These are phyloP conservation scores for Corylus avellana DNA, from an alignment of 306 rosid genomes.

Conservation along the genomic window DNA sequence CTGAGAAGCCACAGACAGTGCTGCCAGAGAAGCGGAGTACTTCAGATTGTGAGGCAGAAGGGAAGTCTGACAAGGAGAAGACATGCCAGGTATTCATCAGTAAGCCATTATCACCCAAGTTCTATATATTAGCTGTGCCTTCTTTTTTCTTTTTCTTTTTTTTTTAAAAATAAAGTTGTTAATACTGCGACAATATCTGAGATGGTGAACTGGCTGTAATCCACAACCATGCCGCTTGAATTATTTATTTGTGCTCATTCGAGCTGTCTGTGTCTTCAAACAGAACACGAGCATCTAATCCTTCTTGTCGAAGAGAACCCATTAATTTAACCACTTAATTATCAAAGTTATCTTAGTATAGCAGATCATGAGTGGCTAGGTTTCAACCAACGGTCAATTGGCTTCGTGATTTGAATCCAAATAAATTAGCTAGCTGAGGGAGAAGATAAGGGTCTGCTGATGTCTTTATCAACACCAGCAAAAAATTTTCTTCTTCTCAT, in stretches of 20 bases:
- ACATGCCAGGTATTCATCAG: constrained; percentile 46
- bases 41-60: constrained; percentile 39
- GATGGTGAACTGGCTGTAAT: background rate
- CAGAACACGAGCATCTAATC: background rate
- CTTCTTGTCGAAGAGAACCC: background rate
- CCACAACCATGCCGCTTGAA: background rate
- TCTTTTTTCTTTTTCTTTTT: background rate
- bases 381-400: background rate
- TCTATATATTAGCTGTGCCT: background rate
- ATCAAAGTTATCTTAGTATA: background rate
- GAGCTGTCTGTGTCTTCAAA: background rate
- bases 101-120: constrained; percentile 16
- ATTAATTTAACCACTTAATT: background rate
- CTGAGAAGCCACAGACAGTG: constrained; percentile 31
- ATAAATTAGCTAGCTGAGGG: background rate
- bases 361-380: background rate
- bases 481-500: constrained; percentile 15
- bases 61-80: constrained; percentile 34
- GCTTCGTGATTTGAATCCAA: background rate
- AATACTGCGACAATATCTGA: background rate
- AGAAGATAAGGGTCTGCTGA: background rate
- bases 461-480: background rate
- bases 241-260: constrained; percentile 1
- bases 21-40: constrained; percentile 26
- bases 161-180: background rate